Evolutionary conservation across 495 filamentous ascomycete genomes (phyloP).

Genomic region (Pyrenula massariospora): DNA sequence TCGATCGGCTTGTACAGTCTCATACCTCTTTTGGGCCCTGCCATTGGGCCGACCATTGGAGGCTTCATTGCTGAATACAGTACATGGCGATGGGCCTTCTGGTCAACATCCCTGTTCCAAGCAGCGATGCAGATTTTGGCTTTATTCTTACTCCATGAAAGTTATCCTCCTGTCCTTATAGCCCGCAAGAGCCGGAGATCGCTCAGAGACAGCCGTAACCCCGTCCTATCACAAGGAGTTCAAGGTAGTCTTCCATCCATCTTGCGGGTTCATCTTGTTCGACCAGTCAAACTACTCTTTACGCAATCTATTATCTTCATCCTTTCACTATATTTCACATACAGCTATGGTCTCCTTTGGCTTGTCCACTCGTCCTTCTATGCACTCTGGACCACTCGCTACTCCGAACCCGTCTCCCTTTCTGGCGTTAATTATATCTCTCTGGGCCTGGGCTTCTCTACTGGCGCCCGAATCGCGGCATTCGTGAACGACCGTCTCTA

Average conservation of each 20-base stretch:
- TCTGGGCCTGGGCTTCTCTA: constrained; percentile 18
- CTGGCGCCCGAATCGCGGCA: constrained; percentile 17
- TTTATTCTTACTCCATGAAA: constrained; percentile 43
- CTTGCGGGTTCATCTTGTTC: constrained; percentile 14
- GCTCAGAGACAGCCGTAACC: constrained; percentile 39
- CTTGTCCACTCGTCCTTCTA: constrained; percentile 50
- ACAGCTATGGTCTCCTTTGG: constrained; percentile 55
- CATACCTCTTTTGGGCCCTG: constrained; percentile 38
- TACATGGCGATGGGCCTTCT: constrained; percentile 49
- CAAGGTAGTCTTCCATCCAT: constrained; percentile 1
- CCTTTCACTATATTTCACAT: constrained; percentile 46
- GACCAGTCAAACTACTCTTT: constrained; percentile 34
- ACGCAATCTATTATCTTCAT: constrained; percentile 42
- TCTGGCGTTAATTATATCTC: constrained; percentile 27
- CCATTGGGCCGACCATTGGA: constrained; percentile 37
- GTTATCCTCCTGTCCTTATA: constrained; percentile 49
- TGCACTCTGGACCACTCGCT: constrained; percentile 32
- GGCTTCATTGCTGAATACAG: constrained; percentile 43
- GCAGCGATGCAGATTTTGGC: constrained; percentile 38
- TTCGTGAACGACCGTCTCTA: constrained; percentile 30
- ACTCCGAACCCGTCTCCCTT: constrained; percentile 30
- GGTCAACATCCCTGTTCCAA: constrained; percentile 33
- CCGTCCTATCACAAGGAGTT: constrained; percentile 30
- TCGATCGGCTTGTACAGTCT: constrained; percentile 42
- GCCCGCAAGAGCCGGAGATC: constrained; percentile 32